Conservation (phyloP, 768 basidiomycete species). For the Mycena rosella region DNA sequence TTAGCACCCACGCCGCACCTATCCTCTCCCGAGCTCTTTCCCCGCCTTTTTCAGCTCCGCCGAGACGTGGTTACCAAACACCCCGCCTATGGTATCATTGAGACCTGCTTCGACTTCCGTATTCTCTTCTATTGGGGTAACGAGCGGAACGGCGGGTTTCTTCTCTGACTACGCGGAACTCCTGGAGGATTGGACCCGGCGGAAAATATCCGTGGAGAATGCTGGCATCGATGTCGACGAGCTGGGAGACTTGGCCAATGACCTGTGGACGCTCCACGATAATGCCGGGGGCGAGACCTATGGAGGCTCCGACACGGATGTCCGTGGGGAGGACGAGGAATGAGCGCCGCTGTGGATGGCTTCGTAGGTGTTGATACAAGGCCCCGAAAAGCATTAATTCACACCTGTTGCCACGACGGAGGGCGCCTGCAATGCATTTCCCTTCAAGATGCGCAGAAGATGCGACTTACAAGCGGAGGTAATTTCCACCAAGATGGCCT, state of each 20-base stretch:
- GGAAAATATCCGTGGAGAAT: conserved; percentile 47
- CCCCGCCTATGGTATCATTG: no score
- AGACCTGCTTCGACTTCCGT: conserved; percentile 41
- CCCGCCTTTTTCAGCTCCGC: conserved; percentile 58
- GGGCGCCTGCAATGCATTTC: not conserved
- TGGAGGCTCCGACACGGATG: conserved; percentile 22
- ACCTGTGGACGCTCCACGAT: conserved; percentile 72
- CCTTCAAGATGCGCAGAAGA: no score
- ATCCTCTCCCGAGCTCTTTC: conserved; percentile 73
- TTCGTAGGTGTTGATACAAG: not conserved
- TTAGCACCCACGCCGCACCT: conserved; percentile 64
- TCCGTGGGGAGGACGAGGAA: conserved; percentile 38
- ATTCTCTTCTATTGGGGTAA: conserved; percentile 62
- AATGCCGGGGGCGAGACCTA: conserved; percentile 46
- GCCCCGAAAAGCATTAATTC: not conserved
- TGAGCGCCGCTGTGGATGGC: not conserved
- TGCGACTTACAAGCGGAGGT: no score
- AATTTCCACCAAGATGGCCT: no score
- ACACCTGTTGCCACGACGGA: not conserved
- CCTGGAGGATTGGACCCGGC: conserved; percentile 58
- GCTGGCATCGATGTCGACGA: conserved; percentile 68
- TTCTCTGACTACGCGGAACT: conserved; percentile 67
- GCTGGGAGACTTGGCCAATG: conserved; percentile 65
- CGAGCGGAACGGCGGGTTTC: conserved; percentile 52
- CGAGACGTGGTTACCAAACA: conserved; percentile 4